phyloP scores from a whole-genome alignment of 75 land plant genomes.

The Picea sitchensis region DNA sequence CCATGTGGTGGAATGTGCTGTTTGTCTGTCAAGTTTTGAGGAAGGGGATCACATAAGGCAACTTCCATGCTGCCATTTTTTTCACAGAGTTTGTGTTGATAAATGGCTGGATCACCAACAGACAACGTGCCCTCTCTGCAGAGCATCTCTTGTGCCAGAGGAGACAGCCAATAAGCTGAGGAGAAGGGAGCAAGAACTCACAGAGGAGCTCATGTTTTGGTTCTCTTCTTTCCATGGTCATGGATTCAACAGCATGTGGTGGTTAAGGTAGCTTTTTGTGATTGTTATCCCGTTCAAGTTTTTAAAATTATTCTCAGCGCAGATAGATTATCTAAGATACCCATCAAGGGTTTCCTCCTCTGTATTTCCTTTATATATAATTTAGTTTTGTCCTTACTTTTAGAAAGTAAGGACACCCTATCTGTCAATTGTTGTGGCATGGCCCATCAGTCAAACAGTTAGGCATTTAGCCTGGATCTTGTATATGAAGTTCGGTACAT shows the following conservation, averaged over 20 bases:
- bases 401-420: too few species aligned
- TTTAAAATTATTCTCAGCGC: too few species aligned
- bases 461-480: too few species aligned
- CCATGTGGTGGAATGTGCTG: constrained; percentile 34
- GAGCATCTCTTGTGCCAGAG: constrained; percentile 24
- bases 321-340: too few species aligned
- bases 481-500: too few species aligned
- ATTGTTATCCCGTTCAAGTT: too few species aligned
- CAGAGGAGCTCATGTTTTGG: constrained; percentile 67
- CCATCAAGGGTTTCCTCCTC: too few species aligned
- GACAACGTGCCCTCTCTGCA: constrained; percentile 63
- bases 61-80: constrained; percentile 53
- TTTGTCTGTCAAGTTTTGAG: constrained; percentile 47
- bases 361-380: too few species aligned
- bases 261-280: constrained; percentile 9
- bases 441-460: too few species aligned
- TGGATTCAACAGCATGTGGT: constrained; percentile 31
- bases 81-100: constrained; percentile 47
- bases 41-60: constrained; percentile 14
- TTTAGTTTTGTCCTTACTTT: too few species aligned
- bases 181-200: constrained; percentile 28
- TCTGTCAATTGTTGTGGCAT: too few species aligned
- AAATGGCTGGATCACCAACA: constrained; percentile 44
- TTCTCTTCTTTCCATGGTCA: constrained; percentile 66
- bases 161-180: constrained; percentile 16